These are phyloP conservation scores for Neurospora africana DNA, from an alignment of 495 filamentous ascomycete genomes.

Conservation along the genomic window DNA sequence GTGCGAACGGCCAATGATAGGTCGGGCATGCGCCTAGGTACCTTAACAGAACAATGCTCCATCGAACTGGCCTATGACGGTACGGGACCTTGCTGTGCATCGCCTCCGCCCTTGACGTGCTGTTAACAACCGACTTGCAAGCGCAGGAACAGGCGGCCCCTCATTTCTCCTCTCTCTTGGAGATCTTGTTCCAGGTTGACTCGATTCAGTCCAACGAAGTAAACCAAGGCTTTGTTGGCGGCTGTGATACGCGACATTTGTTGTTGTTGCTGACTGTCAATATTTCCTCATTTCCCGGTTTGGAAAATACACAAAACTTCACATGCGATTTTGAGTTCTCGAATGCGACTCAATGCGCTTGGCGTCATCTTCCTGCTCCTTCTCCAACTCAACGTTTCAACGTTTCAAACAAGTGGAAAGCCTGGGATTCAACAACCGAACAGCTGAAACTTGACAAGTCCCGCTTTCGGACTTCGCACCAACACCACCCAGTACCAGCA, in stretches of 20 bases:
- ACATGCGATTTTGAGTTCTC: neutral
- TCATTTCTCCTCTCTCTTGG: neutral
- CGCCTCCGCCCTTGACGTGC: slow-evolving; percentile 4
- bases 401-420: neutral
- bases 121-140: neutral
- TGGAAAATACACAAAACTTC: neutral
- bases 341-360: neutral
- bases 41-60: neutral
- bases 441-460: neutral
- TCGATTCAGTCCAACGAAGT: neutral
- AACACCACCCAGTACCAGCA: neutral
- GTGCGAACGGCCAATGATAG: neutral
- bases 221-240: neutral
- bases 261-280: neutral
- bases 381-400: neutral
- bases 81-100: neutral
- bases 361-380: neutral
- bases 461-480: neutral
- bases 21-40: neutral
- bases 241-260: neutral
- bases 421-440: neutral
- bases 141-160: slow-evolving; percentile 2
- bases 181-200: neutral
- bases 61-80: neutral
- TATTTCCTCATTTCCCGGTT: neutral